These are phyloP conservation scores for Coemansia sp. DNA, from an alignment of 192 early-diverging fungal species.

Conservation along the genomic window DNA sequence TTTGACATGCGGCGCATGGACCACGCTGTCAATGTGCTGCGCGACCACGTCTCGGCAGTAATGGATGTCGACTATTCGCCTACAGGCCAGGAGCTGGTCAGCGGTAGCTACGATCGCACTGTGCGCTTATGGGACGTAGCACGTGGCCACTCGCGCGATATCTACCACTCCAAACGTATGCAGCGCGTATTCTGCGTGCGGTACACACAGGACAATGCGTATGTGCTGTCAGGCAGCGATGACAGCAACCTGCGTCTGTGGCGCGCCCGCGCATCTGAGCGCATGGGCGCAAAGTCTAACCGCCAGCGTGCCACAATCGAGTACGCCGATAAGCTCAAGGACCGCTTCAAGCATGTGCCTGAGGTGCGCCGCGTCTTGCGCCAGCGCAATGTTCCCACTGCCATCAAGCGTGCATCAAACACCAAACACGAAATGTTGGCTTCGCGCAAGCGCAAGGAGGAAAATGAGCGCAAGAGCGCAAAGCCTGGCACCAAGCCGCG, in stretches of 20 bases:
- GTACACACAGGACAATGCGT: conserved; percentile 93
- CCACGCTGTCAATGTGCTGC: conserved; percentile 78
- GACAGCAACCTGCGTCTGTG: conserved; percentile 97
- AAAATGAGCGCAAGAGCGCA: conserved; percentile 86
- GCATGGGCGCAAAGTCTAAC: conserved; percentile 67
- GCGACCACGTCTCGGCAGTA: conserved; percentile 97
- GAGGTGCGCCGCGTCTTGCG: conserved; percentile 85
- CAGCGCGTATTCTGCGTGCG: conserved; percentile 91
- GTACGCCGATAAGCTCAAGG: conserved; percentile 87
- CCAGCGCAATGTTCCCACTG: conserved; percentile 83
- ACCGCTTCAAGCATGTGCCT: conserved; percentile 85
- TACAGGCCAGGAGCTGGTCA: conserved; percentile 93
- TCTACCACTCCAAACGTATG: conserved; percentile 99
- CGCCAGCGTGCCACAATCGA: conserved; percentile 76
- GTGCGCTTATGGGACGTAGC: conserved; percentile 81
- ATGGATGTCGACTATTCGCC: conserved; percentile 97
- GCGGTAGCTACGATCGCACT: conserved; percentile 93
- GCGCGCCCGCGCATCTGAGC: conserved; percentile 92
- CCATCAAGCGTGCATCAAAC: conserved; percentile 74
- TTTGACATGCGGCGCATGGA: conserved; percentile 98
- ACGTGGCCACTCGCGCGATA: conserved; percentile 81
- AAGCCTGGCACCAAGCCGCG: conserved; percentile 56
- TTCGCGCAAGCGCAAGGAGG: conserved; percentile 81
- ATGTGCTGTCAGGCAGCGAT: conserved; percentile 91
- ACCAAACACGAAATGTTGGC: conserved; percentile 81